Evolutionary conservation across 192 early-diverging fungal species (phyloP).

Genomic region (Linnemannia exigua): DNA sequence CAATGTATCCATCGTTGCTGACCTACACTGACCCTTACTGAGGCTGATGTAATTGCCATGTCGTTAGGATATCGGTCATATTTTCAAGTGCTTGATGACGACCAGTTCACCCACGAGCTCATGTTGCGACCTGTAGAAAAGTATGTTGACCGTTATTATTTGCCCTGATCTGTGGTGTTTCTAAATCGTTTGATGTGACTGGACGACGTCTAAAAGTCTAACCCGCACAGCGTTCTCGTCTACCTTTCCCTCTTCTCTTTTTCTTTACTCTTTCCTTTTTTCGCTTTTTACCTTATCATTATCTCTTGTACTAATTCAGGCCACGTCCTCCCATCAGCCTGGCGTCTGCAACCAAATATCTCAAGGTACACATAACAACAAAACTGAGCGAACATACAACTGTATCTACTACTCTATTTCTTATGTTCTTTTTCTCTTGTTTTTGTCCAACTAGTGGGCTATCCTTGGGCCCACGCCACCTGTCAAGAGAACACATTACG

Average conservation of each 20-base stretch:
- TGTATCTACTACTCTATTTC: too few species aligned
- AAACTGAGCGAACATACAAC: too few species aligned
- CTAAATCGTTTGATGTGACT: background rate
- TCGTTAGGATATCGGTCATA: background rate
- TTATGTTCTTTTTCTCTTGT: too few species aligned
- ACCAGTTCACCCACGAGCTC: background rate
- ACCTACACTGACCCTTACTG: background rate
- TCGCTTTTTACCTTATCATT: background rate
- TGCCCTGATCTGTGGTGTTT: background rate
- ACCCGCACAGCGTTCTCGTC: background rate
- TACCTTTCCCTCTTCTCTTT: background rate
- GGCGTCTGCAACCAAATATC: background rate
- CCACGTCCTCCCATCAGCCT: background rate
- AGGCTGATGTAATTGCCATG: background rate
- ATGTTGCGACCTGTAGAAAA: background rate
- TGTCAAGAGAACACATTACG: background rate
- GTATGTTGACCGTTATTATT: background rate
- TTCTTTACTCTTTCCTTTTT: background rate
- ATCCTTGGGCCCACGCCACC: background rate
- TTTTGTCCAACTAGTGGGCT: background rate
- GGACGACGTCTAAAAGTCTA: conserved; percentile 2
- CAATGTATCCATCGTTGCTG: background rate
- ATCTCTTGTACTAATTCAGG: background rate
- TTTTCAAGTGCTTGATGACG: background rate
- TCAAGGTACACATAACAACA: too few species aligned